phyloP scores from a whole-genome alignment of 352 stramenopile genomes.

The Globisporangium canariense region DNA sequence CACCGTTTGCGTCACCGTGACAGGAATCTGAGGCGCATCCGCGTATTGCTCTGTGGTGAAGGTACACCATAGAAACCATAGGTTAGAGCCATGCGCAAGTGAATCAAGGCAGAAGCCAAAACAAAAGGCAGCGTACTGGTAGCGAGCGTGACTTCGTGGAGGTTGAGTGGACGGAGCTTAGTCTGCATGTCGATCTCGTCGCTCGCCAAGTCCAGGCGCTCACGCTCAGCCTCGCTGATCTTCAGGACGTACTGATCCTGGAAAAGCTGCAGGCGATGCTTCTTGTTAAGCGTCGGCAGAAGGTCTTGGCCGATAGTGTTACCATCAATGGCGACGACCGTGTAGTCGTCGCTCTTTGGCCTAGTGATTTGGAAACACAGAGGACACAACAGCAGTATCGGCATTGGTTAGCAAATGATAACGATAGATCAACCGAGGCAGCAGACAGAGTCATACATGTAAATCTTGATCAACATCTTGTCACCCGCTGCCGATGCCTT shows the following conservation, averaged over 20 bases:
- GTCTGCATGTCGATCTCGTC: conserved; percentile 89
- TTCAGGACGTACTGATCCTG: conserved; percentile 89
- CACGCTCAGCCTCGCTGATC: conserved; percentile 80
- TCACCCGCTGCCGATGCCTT: conserved; percentile 57
- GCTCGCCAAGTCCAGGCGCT: conserved; percentile 74
- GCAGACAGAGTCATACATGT: conserved; percentile 41
- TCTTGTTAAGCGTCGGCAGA: conserved; percentile 84
- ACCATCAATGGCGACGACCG: conserved; percentile 79
- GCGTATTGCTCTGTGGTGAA: conserved; percentile 72
- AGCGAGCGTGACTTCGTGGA: conserved; percentile 84
- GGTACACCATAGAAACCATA: background rate
- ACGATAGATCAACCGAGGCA: background rate
- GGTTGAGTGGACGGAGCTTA: conserved; percentile 74
- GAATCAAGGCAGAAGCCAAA: background rate
- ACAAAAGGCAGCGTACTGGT: conserved; percentile 52
- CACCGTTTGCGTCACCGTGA: conserved; percentile 58
- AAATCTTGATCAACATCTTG: conserved; percentile 87
- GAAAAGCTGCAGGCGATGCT: conserved; percentile 81
- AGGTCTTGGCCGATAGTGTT: conserved; percentile 79
- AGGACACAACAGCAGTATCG: background rate
- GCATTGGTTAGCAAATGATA: too few species aligned
- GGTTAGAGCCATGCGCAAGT: background rate
- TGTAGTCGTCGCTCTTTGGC: conserved; percentile 88
- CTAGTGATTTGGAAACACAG: conserved; percentile 22
- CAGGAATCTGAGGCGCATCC: conserved; percentile 72